Evolutionary conservation across 768 basidiomycete species (phyloP).

Genomic region (Hericium coralloides): DNA sequence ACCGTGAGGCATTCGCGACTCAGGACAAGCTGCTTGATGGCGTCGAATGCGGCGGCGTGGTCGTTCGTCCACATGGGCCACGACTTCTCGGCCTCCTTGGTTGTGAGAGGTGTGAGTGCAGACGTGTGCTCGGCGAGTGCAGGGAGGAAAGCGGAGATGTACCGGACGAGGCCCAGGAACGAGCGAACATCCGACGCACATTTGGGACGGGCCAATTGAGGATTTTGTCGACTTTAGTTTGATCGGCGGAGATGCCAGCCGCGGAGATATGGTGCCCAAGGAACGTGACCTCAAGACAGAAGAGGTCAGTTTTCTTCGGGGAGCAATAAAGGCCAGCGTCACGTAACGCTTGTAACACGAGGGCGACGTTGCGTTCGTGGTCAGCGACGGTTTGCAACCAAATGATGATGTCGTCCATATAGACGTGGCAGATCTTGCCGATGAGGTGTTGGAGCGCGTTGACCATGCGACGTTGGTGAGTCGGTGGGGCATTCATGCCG

Average conservation of each 20-base stretch:
- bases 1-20: neutral
- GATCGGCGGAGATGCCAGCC: neutral
- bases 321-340: constrained; percentile 12
- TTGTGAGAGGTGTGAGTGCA: neutral
- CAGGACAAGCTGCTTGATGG: constrained; percentile 2
- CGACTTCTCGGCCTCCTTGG: neutral
- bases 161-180: neutral
- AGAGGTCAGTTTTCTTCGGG: constrained; percentile 11
- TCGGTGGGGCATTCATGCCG: constrained; percentile 24
- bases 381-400: constrained; percentile 9
- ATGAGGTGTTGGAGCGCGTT: constrained; percentile 24
- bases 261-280: neutral
- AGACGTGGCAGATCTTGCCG: constrained; percentile 34
- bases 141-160: neutral
- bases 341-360: constrained; percentile 12
- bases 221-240: neutral
- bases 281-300: constrained; percentile 7
- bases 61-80: neutral
- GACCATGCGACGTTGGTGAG: constrained; percentile 27
- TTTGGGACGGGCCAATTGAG: neutral
- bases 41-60: neutral
- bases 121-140: neutral
- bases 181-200: neutral
- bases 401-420: constrained; percentile 17
- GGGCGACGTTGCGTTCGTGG: constrained; percentile 11